phyloP scores from a whole-genome alignment of 257 asterid species.

The Fraxinus quadrangulata region DNA sequence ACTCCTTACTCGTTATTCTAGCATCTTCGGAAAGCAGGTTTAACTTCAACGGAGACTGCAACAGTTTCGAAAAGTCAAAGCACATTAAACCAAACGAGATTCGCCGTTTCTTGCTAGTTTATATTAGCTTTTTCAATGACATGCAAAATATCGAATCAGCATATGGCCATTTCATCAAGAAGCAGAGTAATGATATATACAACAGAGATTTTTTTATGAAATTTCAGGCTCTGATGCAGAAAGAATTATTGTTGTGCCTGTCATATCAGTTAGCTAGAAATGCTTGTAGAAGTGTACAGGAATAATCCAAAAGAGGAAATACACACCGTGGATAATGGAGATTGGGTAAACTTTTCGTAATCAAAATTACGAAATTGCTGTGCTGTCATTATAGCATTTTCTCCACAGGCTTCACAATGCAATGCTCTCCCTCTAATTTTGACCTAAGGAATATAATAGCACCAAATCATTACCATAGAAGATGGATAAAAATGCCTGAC shows the following conservation, averaged over 20 bases:
- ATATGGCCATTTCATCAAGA: neutral
- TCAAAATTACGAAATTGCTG: conserved; percentile 54
- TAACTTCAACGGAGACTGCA: conserved; percentile 81
- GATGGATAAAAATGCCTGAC: neutral
- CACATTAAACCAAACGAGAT: neutral
- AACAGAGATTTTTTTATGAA: too few relatives aligned
- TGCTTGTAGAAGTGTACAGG: neutral
- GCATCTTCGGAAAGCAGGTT: conserved; percentile 64
- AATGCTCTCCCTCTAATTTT: conserved; percentile 77
- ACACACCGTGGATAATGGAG: conserved; percentile 71
- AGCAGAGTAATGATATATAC: neutral
- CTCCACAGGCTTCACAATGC: conserved; percentile 82
- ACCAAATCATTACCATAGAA: neutral
- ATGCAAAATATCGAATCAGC: neutral
- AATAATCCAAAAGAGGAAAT: neutral
- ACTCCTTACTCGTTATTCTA: conserved; percentile 81
- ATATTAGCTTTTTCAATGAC: neutral
- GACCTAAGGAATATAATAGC: conserved; percentile 44
- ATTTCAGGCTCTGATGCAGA: too few relatives aligned
- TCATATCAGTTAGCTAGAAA: neutral
- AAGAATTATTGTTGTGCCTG: too few relatives aligned
- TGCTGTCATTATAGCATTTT: conserved; percentile 48
- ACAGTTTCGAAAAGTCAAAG: neutral
- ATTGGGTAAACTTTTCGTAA: conserved; percentile 74
- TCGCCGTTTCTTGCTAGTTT: neutral